Conservation (phyloP, 495 filamentous ascomycete genomes). For the Aspergillus baeticus region DNA sequence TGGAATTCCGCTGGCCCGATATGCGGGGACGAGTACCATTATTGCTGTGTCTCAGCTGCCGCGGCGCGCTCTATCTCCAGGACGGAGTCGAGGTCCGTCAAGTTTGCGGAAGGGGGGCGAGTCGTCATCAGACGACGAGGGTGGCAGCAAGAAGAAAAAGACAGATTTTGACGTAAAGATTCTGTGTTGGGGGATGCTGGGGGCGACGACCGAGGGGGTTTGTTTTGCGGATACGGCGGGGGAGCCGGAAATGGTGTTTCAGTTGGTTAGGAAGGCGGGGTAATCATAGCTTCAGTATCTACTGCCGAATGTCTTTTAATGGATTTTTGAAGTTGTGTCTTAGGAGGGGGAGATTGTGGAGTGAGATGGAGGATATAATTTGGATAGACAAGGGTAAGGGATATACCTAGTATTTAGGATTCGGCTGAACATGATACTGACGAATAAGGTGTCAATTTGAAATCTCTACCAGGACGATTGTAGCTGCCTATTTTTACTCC, state of each 20-base stretch:
- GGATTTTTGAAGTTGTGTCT: too few species aligned
- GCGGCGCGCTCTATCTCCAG: conserved; percentile 2
- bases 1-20: conserved; percentile 43
- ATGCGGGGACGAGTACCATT: conserved; percentile 85
- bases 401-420: too few species aligned
- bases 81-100: too few species aligned
- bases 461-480: too few species aligned
- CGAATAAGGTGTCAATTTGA: too few species aligned
- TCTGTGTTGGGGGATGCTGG: conserved; percentile 46
- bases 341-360: too few species aligned
- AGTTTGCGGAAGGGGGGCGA: conserved; percentile 34
- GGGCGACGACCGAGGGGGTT: conserved; percentile 45
- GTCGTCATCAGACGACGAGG: conserved; percentile 17
- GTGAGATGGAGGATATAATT: too few species aligned
- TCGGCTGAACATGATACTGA: too few species aligned
- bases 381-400: too few species aligned
- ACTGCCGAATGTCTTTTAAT: too few species aligned
- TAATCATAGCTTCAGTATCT: too few species aligned
- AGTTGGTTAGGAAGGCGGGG: conserved; percentile 14
- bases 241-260: conserved; percentile 45
- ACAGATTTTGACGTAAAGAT: conserved; percentile 41
- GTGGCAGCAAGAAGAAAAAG: conserved; percentile 16
- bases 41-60: conserved; percentile 62
- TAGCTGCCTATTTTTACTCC: too few species aligned
- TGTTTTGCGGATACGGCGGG: conserved; percentile 48